phyloP scores from a whole-genome alignment of 2,329 filamentous ascomycete genomes.

The Arthroderma uncinatum region DNA sequence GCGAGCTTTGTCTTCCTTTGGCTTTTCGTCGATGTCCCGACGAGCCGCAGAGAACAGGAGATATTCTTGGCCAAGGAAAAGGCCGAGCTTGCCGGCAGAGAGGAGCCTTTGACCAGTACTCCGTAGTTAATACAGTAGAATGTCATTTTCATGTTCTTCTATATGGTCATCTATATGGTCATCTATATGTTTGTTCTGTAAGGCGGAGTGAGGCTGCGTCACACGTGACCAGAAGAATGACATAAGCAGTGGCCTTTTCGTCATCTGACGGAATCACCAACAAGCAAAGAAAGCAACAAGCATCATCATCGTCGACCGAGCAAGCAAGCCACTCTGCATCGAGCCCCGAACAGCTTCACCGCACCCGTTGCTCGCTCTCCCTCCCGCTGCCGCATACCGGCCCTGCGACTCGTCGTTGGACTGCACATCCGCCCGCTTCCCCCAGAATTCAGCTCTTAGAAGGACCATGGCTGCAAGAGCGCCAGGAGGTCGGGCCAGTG shows the following conservation, averaged over 20 bases:
- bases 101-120: neutral
- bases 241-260: neutral
- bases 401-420: neutral
- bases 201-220: neutral
- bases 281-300: neutral
- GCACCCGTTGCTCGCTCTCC: neutral
- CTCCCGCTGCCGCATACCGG: neutral
- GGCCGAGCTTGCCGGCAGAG: neutral
- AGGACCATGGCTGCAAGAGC: constrained; percentile 72
- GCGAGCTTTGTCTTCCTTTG: constrained; percentile 44
- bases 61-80: constrained; percentile 38
- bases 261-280: neutral
- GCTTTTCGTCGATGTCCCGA: constrained; percentile 48
- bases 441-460: neutral
- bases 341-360: neutral
- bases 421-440: neutral
- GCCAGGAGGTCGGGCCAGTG: constrained; percentile 53
- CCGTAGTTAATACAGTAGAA: no score
- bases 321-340: neutral
- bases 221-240: neutral
- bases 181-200: neutral
- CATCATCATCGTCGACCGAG: neutral
- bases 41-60: constrained; percentile 50
- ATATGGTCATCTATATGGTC: no score
- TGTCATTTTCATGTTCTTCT: no score